Conservation (phyloP, 371 early-diverging fungal genomes). For the Entomophthora muscae region DNA sequence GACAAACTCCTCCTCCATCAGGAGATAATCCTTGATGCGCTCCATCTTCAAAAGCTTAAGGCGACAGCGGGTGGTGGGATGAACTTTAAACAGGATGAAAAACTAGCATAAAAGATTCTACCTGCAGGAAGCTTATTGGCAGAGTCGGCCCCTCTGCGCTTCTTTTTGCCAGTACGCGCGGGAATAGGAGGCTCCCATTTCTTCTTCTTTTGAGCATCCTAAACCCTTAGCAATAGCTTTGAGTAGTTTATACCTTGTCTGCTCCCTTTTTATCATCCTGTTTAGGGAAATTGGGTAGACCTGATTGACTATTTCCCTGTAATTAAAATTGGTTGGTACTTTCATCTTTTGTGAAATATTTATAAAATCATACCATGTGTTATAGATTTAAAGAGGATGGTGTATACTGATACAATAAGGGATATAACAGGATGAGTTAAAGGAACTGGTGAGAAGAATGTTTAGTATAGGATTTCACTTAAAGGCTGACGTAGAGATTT, state of each 20-base stretch:
- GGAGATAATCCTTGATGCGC: conserved; percentile 92
- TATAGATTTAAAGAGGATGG: too few species aligned
- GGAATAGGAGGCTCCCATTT: conserved; percentile 98
- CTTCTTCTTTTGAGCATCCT: conserved; percentile 78
- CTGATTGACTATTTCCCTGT: conserved; percentile 10
- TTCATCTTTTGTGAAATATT: too few species aligned
- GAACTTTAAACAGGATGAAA: conserved; percentile 32
- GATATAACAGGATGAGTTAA: too few species aligned
- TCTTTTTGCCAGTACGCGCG: conserved; percentile 93
- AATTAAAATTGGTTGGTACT: too few species aligned
- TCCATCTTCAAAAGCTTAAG: conserved; percentile 92
- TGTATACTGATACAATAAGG: too few species aligned
- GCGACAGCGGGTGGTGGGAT: conserved; percentile 91
- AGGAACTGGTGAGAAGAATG: too few species aligned
- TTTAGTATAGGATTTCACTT: too few species aligned
- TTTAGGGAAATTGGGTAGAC: conserved; percentile 6
- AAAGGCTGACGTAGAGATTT: too few species aligned
- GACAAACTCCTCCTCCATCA: conserved; percentile 97
- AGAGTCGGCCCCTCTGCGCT: conserved; percentile 91
- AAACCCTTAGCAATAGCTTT: neutral
- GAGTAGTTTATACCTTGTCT: neutral
- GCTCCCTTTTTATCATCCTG: conserved; percentile 6
- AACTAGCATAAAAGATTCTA: conserved; percentile 15
- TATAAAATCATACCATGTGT: too few species aligned
- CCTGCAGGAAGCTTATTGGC: conserved; percentile 83